A percentile compares a stretch with the other conserved stretches of the same genome.
Conservation (phyloP, 495 filamentous ascomycete genomes). For the Penicillium arizonense region DNA sequence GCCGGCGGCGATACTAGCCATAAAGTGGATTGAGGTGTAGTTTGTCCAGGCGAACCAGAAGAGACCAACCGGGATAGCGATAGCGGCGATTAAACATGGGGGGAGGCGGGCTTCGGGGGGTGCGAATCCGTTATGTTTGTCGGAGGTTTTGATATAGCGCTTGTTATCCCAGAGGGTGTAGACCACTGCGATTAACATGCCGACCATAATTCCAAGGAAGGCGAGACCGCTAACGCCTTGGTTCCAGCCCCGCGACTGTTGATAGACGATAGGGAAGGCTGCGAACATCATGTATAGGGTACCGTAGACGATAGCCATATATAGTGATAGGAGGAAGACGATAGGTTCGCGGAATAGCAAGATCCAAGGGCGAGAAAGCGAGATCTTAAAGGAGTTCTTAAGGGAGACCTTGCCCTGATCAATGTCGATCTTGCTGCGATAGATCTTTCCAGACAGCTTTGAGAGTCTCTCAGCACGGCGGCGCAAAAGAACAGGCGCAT, state of each 20-base stretch:
- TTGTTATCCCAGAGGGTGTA: slow-evolving; percentile 52
- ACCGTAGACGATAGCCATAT: slow-evolving; percentile 74
- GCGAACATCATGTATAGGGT: slow-evolving; percentile 84
- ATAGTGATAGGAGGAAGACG: slow-evolving; percentile 63
- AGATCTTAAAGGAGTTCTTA: slow-evolving; percentile 38
- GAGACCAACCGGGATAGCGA: slow-evolving; percentile 47
- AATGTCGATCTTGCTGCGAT: slow-evolving; percentile 46
- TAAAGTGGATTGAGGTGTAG: slow-evolving; percentile 66
- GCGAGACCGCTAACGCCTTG: slow-evolving; percentile 70
- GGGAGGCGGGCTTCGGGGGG: slow-evolving; percentile 50
- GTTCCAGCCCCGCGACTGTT: slow-evolving; percentile 69
- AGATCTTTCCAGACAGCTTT: slow-evolving; percentile 56
- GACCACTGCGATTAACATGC: slow-evolving; percentile 66
- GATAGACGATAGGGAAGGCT: slow-evolving; percentile 77
- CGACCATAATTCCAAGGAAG: slow-evolving; percentile 79
- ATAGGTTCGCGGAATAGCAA: slow-evolving; percentile 56
- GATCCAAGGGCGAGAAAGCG: slow-evolving; percentile 50
- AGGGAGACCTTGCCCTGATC: slow-evolving; percentile 40
- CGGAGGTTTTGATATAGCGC: slow-evolving; percentile 39
- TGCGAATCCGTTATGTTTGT: slow-evolving; percentile 38
- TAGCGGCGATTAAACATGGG: slow-evolving; percentile 40
- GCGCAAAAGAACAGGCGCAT: slow-evolving; percentile 57
- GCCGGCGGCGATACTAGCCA: slow-evolving; percentile 61
- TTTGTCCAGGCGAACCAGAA: slow-evolving; percentile 75
- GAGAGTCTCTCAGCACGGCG: slow-evolving; percentile 52